These are phyloP conservation scores for Vitellaria paradoxa DNA, from an alignment of 179 eudicot species.

Conservation along the genomic window DNA sequence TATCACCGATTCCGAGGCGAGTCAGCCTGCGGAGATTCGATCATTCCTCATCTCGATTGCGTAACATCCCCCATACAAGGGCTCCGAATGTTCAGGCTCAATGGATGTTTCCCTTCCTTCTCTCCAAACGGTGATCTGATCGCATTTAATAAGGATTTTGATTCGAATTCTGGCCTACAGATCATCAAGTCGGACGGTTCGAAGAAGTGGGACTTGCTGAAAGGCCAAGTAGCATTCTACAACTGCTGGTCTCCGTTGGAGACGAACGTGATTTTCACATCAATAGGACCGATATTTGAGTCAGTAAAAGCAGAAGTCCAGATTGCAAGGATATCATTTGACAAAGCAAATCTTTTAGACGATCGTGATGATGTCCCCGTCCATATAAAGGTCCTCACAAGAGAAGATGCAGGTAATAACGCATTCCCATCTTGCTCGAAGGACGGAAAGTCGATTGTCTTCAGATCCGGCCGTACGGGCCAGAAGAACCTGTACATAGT, in stretches of 20 bases:
- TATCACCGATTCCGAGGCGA: constrained; percentile 79
- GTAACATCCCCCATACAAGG: constrained; percentile 40
- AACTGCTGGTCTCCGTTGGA: constrained; percentile 60
- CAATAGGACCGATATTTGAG: constrained; percentile 67
- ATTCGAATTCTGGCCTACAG: constrained; percentile 40
- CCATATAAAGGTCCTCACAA: constrained; percentile 53
- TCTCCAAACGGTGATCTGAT: constrained; percentile 57
- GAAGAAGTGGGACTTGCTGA: constrained; percentile 57
- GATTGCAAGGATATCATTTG: constrained; percentile 63
- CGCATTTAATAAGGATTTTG: constrained; percentile 55
- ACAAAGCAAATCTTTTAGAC: constrained; percentile 25
- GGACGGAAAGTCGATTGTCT: constrained; percentile 62
- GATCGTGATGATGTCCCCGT: constrained; percentile 27
- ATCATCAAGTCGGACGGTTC: constrained; percentile 72
- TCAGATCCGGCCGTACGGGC: constrained; percentile 78
- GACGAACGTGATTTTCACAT: constrained; percentile 63
- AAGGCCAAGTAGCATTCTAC: constrained; percentile 48
- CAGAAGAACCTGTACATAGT: constrained; percentile 69
- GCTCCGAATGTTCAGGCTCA: constrained; percentile 50
- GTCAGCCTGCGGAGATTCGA: constrained; percentile 14
- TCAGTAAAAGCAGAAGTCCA: constrained; percentile 54
- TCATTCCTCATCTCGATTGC: constrained; percentile 48
- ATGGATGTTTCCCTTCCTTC: constrained; percentile 68
- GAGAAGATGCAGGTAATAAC: constrained; percentile 65
- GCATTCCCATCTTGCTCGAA: constrained; percentile 69